Evolutionary conservation across 2,329 filamentous ascomycete genomes (phyloP), one percentile per base, ranked within the genome.

Genomic region (Fusarium palustre): DNA sequence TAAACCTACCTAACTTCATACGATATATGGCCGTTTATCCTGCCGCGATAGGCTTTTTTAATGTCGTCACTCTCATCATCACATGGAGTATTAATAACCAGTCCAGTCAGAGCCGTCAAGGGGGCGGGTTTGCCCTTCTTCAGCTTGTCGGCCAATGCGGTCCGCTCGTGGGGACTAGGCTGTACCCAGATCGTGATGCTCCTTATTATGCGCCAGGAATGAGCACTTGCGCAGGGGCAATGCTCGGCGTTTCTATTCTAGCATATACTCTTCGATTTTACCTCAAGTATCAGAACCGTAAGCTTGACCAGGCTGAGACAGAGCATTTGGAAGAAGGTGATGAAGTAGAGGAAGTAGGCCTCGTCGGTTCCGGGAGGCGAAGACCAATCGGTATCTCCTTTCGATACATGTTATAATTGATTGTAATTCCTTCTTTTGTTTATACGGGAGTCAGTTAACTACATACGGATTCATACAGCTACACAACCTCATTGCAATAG

Each of bases 31-130:
- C 90, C 58, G 85, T 97, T 10, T 97, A 91, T 76, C 93, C 92
- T 0, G 93, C 94, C 3, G 87, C 90, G 3, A 82, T 89, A 1
- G 94, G 94, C 6, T 96, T 97, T 80, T 95, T 97, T 83, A 90
- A 87, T 63, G 91, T 93, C 22, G 91, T 97, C 59, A 93, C 93
- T 0, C 85, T 97, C 33, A 91, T 94, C 70, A 92, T 97, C 59
- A 91, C 92, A 3, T 97, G 94, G 94, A 92, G 88, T 36, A 87
- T 97, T 75, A 97, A 97, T 76, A 97, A 97, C 78, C 92, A 96
- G 76, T 81, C 86, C 55, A 88, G 84, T 15, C 88, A 90, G 65
- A 87, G 87, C 53, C 87, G 88, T 9, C 91, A 92, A 70, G 92
- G 92, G 0, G 88, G 88, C 2, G 92, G 91, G 2, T 92, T 97